Conservation (phyloP, 2,329 filamentous ascomycete genomes). For the Cordyceps militaris region DNA sequence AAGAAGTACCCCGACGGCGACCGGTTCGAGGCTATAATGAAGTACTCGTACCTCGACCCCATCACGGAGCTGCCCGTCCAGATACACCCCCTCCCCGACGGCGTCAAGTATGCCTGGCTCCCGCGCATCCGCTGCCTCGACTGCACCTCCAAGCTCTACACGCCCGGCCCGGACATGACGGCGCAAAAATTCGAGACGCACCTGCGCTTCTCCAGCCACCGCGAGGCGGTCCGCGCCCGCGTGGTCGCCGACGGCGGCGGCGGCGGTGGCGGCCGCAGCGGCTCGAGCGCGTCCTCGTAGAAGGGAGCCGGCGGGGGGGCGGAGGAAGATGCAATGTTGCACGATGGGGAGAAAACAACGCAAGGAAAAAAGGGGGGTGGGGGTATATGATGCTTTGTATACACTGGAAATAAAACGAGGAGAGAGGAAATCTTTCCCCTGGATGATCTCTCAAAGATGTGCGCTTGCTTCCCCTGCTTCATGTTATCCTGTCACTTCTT, state of each 20-base stretch:
- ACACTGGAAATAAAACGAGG: not conserved
- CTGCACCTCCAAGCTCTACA: slow-evolving; percentile 91
- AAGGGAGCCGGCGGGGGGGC: not conserved
- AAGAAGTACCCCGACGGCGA: slow-evolving; percentile 67
- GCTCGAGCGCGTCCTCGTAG: not conserved
- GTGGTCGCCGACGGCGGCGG: slow-evolving; percentile 20
- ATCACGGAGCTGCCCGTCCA: slow-evolving; percentile 60
- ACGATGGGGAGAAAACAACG: not conserved
- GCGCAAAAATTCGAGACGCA: slow-evolving; percentile 91
- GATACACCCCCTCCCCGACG: slow-evolving; percentile 48
- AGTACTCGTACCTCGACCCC: slow-evolving; percentile 73
- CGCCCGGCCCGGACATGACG: slow-evolving; percentile 75
- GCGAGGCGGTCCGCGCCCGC: slow-evolving; percentile 52
- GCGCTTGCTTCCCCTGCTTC: not conserved
- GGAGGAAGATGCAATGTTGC: not conserved
- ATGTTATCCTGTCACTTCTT: not conserved
- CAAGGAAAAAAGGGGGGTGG: not conserved
- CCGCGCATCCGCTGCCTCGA: slow-evolving; percentile 88
- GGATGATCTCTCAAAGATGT: not conserved
- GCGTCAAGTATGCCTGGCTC: slow-evolving; percentile 73
- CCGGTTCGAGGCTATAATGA: slow-evolving; percentile 85
- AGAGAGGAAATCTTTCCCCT: not conserved
- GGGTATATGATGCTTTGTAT: not conserved
- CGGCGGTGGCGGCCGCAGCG: slow-evolving; percentile 15
- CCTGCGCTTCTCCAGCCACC: slow-evolving; percentile 75